Evolutionary conservation across 768 basidiomycete species (phyloP).

Genomic region (Neoboletus magnificus): DNA sequence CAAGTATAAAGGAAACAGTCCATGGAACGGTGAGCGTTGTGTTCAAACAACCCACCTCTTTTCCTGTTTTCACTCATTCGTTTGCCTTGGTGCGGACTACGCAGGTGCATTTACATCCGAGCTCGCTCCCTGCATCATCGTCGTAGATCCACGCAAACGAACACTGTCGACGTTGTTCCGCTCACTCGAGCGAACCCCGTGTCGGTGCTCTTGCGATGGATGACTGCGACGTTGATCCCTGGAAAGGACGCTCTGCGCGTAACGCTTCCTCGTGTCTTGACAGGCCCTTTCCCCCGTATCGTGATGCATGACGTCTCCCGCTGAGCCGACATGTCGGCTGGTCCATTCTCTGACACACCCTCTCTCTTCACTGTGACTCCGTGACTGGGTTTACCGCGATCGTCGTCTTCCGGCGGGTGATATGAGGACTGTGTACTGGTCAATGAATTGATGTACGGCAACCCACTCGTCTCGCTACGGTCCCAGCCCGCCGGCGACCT

Average conservation of each 20-base stretch:
- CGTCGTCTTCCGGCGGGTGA: neutral
- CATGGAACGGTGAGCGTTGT: conserved; percentile 9
- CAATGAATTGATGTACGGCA: neutral
- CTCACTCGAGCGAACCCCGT: conserved; percentile 24
- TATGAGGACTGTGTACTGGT: neutral
- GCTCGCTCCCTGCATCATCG: conserved; percentile 34
- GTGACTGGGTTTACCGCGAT: no score
- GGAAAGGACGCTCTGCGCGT: conserved; percentile 23
- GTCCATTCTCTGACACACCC: neutral
- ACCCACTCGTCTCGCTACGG: neutral
- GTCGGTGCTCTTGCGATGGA: conserved; percentile 67
- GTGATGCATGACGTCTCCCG: neutral
- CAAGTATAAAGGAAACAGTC: conserved; percentile 15
- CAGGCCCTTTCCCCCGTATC: neutral
- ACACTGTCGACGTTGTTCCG: conserved; percentile 22
- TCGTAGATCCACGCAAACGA: conserved; percentile 32
- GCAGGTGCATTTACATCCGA: conserved; percentile 5
- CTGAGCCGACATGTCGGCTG: neutral
- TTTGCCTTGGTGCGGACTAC: neutral
- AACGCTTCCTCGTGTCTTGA: conserved; percentile 11
- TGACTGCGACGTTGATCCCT: conserved; percentile 66
- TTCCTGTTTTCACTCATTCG: conserved; percentile 1
- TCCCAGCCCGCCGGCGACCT: neutral
- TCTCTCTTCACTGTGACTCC: neutral
- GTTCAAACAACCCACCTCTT: conserved; percentile 3